These are phyloP conservation scores for Xylaria sp. DNA, from an alignment of 2,329 filamentous ascomycete species.

Conservation along the genomic window DNA sequence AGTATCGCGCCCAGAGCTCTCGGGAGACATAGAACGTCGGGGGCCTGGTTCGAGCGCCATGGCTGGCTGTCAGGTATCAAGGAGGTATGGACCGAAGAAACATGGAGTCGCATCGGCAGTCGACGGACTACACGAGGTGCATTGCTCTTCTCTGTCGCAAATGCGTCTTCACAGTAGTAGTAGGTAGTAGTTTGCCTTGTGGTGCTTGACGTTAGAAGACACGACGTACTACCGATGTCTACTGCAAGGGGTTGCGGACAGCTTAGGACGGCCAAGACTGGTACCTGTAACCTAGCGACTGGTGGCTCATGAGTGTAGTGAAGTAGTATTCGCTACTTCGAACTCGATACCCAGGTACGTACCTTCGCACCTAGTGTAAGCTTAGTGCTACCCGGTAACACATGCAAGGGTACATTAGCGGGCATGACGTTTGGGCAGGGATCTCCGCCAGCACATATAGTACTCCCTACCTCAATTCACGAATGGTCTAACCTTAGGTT, in stretches of 20 bases:
- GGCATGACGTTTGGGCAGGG: conserved; percentile 26
- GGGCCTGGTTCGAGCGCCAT: conserved; percentile 74
- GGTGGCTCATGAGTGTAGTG: background rate
- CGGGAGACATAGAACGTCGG: conserved; percentile 75
- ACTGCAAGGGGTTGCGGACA: background rate
- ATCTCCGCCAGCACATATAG: conserved; percentile 5
- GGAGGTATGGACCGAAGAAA: conserved; percentile 43
- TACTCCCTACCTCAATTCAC: background rate
- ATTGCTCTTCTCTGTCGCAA: conserved; percentile 46
- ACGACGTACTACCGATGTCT: conserved; percentile 31
- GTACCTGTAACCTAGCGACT: background rate
- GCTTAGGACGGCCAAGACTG: background rate
- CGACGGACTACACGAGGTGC: conserved; percentile 40
- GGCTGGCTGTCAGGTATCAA: conserved; percentile 45
- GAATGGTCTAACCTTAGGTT: background rate
- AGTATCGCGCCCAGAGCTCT: conserved; percentile 84
- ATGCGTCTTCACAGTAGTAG: conserved; percentile 24
- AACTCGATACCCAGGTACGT: no score
- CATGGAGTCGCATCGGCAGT: conserved; percentile 43
- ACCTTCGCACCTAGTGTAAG: no score
- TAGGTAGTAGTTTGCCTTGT: conserved; percentile 12
- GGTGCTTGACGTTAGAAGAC: conserved; percentile 32
- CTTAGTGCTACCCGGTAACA: background rate
- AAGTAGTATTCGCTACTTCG: background rate
- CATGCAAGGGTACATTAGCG: background rate